Conservation (phyloP, 2,329 filamentous ascomycete species). For the Venturiaceae sp. region DNA sequence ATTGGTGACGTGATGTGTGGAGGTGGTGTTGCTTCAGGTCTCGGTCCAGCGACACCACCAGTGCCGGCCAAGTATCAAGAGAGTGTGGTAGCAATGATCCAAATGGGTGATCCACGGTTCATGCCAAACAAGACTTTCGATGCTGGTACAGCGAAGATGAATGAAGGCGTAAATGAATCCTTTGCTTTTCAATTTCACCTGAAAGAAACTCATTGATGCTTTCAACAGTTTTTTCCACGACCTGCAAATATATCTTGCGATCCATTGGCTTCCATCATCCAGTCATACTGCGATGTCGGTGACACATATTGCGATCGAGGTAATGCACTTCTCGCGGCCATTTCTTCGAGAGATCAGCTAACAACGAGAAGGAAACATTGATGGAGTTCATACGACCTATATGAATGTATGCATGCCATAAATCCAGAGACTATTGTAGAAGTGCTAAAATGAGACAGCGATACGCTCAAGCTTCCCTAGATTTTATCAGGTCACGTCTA, state of each 20-base stretch:
- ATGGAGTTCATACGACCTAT: neutral
- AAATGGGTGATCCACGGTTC: slow-evolving; percentile 6
- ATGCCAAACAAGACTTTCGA: neutral
- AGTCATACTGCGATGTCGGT: slow-evolving; percentile 1
- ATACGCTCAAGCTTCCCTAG: neutral
- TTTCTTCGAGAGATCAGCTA: neutral
- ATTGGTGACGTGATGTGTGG: slow-evolving; percentile 6
- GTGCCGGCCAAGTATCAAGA: neutral
- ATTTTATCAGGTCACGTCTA: neutral
- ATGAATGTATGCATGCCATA: too few relatives aligned
- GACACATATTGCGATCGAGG: neutral
- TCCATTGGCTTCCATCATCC: neutral
- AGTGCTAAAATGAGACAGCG: too few relatives aligned
- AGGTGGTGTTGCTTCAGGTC: neutral
- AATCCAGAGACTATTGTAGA: too few relatives aligned
- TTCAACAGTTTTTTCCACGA: neutral
- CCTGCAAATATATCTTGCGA: neutral
- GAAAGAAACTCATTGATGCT: neutral
- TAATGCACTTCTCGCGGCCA: neutral
- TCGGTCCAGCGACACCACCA: slow-evolving; percentile 1
- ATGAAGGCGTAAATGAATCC: neutral
- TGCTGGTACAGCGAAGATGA: neutral
- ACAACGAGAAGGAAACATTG: neutral
- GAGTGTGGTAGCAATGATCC: slow-evolving; percentile 2
- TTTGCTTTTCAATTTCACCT: neutral